Evolutionary conservation across 1,139 yeast species (phyloP).

Genomic region (Geotrichum candidum): DNA sequence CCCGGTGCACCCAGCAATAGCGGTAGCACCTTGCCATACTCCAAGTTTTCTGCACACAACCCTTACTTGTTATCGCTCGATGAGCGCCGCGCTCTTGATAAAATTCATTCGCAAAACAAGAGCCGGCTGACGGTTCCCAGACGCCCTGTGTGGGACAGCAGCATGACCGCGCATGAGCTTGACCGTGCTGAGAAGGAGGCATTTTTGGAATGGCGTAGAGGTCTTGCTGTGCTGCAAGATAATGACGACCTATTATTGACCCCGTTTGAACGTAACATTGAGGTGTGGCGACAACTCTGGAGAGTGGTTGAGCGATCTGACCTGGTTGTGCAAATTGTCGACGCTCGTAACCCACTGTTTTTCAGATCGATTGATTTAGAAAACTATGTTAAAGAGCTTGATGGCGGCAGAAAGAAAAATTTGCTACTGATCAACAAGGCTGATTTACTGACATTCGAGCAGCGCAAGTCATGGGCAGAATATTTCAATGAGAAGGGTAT

Average conservation of each 20-base stretch:
- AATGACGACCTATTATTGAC: slow-evolving; percentile 76
- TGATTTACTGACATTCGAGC: slow-evolving; percentile 71
- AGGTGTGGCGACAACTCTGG: slow-evolving; percentile 99
- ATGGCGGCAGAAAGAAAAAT: slow-evolving; percentile 60
- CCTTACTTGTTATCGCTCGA: slow-evolving; percentile 58
- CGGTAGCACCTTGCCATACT: slow-evolving; percentile 17
- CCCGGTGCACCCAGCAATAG: slow-evolving; percentile 30
- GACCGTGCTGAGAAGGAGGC: slow-evolving; percentile 88
- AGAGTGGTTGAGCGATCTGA: slow-evolving; percentile 95
- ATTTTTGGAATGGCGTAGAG: slow-evolving; percentile 89
- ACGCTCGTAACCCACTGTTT: slow-evolving; percentile 88
- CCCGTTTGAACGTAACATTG: slow-evolving; percentile 94
- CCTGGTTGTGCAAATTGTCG: slow-evolving; percentile 93
- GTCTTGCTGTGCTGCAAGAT: slow-evolving; percentile 79
- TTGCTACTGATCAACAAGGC: slow-evolving; percentile 89
- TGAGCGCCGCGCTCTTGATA: slow-evolving; percentile 56
- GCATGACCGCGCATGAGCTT: slow-evolving; percentile 67
- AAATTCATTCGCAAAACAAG: slow-evolving; percentile 46
- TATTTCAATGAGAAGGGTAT: slow-evolving; percentile 66
- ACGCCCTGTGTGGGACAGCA: slow-evolving; percentile 75
- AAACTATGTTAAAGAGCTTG: slow-evolving; percentile 68
- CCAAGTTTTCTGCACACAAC: slow-evolving; percentile 38
- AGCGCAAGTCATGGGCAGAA: slow-evolving; percentile 80
- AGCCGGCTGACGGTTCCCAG: slow-evolving; percentile 88
- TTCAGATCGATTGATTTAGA: slow-evolving; percentile 90